These are phyloP conservation scores for Nicotiana tomentosiformis DNA, from an alignment of 257 asterid species.

Conservation along the genomic window DNA sequence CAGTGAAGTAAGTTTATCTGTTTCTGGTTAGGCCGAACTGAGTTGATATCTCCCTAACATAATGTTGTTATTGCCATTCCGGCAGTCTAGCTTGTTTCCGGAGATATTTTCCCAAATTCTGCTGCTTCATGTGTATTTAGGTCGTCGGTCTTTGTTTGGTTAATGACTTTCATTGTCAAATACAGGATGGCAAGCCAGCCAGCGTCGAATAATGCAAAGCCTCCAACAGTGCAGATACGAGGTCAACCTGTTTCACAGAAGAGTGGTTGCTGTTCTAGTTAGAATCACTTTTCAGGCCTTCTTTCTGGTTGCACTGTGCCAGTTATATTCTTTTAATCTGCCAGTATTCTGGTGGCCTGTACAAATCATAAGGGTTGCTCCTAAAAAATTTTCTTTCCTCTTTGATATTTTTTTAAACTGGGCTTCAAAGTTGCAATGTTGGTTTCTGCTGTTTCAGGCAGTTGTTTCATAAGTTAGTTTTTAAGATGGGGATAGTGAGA, in stretches of 20 bases:
- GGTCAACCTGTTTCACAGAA: slow-evolving; percentile 72
- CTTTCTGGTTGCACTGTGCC: neutral
- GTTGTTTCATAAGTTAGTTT: neutral
- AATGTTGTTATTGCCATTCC: neutral
- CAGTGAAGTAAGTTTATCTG: neutral
- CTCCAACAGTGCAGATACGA: slow-evolving; percentile 61
- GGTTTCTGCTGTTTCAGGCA: neutral
- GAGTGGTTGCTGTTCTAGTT: slow-evolving; percentile 59
- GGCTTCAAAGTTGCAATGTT: neutral
- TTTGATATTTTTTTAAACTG: slow-evolving; percentile 5
- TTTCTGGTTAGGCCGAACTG: neutral
- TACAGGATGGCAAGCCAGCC: slow-evolving; percentile 76
- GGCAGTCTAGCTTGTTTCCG: no score
- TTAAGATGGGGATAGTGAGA: neutral
- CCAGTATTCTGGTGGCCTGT: slow-evolving; percentile 23
- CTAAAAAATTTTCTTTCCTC: slow-evolving; percentile 14
- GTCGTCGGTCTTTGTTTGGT: neutral
- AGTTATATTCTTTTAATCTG: slow-evolving; percentile 33
- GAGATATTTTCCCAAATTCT: neutral
- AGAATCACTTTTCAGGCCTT: neutral
- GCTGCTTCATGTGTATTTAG: neutral
- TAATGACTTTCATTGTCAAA: neutral
- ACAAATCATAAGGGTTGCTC: slow-evolving; percentile 22
- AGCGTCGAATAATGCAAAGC: slow-evolving; percentile 39
- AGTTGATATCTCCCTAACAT: neutral